These are phyloP conservation scores for Daldinia decipiens DNA, from an alignment of 495 filamentous ascomycete genomes.

Conservation along the genomic window DNA sequence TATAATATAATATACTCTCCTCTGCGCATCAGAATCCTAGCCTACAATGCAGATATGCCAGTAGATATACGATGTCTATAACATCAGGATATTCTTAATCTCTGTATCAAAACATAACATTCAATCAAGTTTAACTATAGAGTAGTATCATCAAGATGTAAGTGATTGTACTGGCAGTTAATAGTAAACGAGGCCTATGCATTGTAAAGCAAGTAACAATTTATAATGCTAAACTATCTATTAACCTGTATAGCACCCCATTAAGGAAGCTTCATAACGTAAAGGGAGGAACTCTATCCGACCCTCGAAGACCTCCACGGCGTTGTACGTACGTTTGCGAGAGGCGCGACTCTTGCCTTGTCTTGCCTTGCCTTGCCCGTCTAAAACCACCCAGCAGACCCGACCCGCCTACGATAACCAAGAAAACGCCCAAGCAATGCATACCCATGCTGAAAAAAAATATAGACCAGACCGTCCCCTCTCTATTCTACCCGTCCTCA, in stretches of 20 bases:
- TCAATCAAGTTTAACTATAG: too few relatives aligned
- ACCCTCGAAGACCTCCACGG: neutral
- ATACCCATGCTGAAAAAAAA: constrained; percentile 18
- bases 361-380: neutral
- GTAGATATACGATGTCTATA: too few relatives aligned
- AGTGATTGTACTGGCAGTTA: too few relatives aligned
- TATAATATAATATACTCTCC: too few relatives aligned
- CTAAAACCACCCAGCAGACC: constrained; percentile 10
- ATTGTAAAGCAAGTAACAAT: neutral
- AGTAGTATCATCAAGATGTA: too few relatives aligned
- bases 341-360: constrained; percentile 1
- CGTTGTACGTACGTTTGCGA: constrained; percentile 6
- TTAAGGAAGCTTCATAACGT: neutral
- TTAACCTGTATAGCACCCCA: neutral
- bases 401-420: neutral
- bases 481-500: neutral
- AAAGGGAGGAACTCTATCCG: neutral
- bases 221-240: neutral
- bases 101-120: too few relatives aligned
- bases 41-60: too few relatives aligned
- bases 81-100: too few relatives aligned
- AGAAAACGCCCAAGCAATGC: constrained; percentile 31
- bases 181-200: neutral
- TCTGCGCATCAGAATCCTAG: too few relatives aligned
- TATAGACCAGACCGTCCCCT: neutral